Evolutionary conservation across 768 basidiomycete genomes (phyloP), one percentile per base, ranked within the genome.

Genomic region (Podaxis pistillaris): DNA sequence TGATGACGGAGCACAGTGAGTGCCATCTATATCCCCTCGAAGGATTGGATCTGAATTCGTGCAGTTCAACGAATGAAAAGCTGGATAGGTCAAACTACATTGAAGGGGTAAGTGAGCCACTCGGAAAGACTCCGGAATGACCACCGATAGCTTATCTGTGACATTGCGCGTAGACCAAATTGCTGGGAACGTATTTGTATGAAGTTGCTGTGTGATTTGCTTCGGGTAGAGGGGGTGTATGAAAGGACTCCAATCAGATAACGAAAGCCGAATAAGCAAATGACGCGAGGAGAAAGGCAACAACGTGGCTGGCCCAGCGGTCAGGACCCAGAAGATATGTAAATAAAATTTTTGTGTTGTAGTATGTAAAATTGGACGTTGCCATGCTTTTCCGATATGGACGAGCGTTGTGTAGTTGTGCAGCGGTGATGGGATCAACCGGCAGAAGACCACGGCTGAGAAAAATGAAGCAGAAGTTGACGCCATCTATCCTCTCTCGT

Each of bases 1-100:
- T 1, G 94, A 98, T 70, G 96, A 98, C 66, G 96, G 96, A 67
- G 92, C 94, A 46, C 93, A 94, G 89, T 93, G 70, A 66, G 90
- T 85, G 4, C 15, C 41, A 19, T 36, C 13, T 17, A 22, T 12
- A 22, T 15, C 30, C 7, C 7, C 24, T 41, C 22, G 26, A 7
- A 28, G 30, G 40, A 24, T 26, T 36, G 15, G 33, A 22, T 41
- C 15, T 54, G 26, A 52, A 38, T 40, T 55, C 41, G 37, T 60
- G 60, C 2, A 93, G 92, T 75, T 93, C 91, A 56, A 94, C 91
- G 11, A 96, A 96, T 73, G 96, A 98, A 82, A 98, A 98, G 75
- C 79, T 98, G 56, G 95, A 98, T 75, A 79, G 79, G 57, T 86
- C 86, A 53, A 98, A 98, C 79, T 97, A 89, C 75, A 89, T 97